Percentiles rank a stretch among this genome's conserved stretches.
Evolutionary conservation across 225 moss, liverwort and hornwort genomes (phyloP).

Genomic region (Sphagnum contortum): DNA sequence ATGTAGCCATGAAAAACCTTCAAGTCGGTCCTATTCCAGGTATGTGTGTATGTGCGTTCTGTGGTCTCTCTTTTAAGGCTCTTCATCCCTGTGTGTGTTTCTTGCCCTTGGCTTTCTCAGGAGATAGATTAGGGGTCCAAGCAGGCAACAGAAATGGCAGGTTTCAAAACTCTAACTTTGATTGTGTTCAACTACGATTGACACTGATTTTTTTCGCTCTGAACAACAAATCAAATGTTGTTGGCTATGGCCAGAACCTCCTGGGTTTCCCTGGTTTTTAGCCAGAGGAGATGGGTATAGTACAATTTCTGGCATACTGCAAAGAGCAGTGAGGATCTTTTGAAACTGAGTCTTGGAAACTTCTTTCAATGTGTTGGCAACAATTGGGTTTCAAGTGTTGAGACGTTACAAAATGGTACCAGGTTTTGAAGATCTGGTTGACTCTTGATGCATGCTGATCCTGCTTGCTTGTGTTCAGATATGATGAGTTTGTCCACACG

Average conservation of each 20-base stretch:
- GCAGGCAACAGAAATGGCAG: background rate
- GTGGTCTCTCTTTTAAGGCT: too few relatives aligned
- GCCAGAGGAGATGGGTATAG: too few relatives aligned
- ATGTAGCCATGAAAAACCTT: slow-evolving; percentile 24
- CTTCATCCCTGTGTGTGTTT: slow-evolving; percentile 3
- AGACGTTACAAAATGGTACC: too few relatives aligned
- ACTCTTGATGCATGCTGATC: too few relatives aligned
- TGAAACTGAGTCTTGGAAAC: too few relatives aligned
- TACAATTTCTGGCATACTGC: too few relatives aligned
- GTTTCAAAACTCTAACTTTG: background rate
- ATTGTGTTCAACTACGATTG: background rate
- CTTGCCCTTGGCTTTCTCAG: background rate
- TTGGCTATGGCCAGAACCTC: too few relatives aligned
- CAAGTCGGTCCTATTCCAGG: slow-evolving; percentile 14
- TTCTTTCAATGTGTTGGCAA: too few relatives aligned
- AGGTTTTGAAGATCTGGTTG: too few relatives aligned
- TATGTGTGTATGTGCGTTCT: slow-evolving; percentile 9
- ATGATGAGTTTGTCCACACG: slow-evolving; percentile 21
- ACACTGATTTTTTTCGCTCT: background rate
- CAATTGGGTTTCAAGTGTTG: too few relatives aligned
- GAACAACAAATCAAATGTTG: background rate
- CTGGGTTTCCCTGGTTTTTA: too few relatives aligned
- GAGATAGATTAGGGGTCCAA: background rate
- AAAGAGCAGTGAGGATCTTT: too few relatives aligned
- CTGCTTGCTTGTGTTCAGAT: slow-evolving; percentile 18